These are phyloP conservation scores for Cyberlindnera maritima DNA, from an alignment of 805 yeast genomes.

Conservation along the genomic window DNA sequence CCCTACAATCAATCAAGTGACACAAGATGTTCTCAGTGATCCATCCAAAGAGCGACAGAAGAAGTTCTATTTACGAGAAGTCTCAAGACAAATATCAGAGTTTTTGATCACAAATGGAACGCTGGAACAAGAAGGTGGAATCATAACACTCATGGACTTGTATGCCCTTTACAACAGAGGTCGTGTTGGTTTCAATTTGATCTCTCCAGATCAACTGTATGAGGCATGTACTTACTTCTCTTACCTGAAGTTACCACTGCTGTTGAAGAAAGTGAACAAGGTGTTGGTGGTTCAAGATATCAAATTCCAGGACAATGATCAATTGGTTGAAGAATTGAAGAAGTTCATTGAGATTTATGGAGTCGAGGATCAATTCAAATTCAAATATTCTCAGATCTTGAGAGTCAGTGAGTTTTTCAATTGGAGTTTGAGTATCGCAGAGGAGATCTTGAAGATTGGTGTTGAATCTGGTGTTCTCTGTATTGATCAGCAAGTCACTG, in stretches of 20 bases:
- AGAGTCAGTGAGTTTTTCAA: slow-evolving; percentile 38
- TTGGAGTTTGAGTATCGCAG: slow-evolving; percentile 66
- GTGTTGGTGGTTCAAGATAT: slow-evolving; percentile 40
- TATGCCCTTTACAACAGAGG: slow-evolving; percentile 64
- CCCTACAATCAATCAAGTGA: slow-evolving; percentile 18
- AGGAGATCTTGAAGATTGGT: slow-evolving; percentile 60
- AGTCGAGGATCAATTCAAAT: slow-evolving; percentile 27
- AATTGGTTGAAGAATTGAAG: slow-evolving; percentile 28
- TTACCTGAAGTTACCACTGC: slow-evolving; percentile 54
- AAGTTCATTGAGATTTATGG: slow-evolving; percentile 30
- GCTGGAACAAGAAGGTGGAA: slow-evolving; percentile 51
- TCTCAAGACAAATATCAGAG: slow-evolving; percentile 78
- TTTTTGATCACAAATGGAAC: slow-evolving; percentile 49
- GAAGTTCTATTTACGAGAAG: slow-evolving; percentile 54
- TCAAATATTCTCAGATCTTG: slow-evolving; percentile 23
- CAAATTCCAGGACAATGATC: slow-evolving; percentile 34
- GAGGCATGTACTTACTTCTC: slow-evolving; percentile 60
- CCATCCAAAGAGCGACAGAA: slow-evolving; percentile 31
- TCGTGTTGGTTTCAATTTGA: slow-evolving; percentile 61
- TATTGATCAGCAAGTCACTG: slow-evolving; percentile 67
- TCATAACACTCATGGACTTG: slow-evolving; percentile 59
- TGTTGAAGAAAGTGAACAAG: slow-evolving; percentile 36
- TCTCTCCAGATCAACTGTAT: slow-evolving; percentile 66
- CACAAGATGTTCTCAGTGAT: slow-evolving; percentile 14
- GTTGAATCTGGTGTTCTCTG: slow-evolving; percentile 56